These are phyloP conservation scores for Fusarium sp. DNA, from an alignment of 2,329 filamentous ascomycete genomes.

Conservation along the genomic window DNA sequence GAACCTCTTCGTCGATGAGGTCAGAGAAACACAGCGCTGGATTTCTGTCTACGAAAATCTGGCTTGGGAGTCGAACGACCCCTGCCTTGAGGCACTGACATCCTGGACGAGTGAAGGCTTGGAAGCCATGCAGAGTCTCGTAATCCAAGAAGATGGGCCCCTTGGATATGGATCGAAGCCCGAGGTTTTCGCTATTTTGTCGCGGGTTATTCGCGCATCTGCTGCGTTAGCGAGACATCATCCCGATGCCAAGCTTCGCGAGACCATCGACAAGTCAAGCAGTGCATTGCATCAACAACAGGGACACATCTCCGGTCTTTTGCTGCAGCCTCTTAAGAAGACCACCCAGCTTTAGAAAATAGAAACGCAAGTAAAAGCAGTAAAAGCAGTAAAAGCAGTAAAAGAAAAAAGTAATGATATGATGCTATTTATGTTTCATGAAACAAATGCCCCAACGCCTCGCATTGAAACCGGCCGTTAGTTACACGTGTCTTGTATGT, in stretches of 20 bases:
- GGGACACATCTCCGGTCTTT: constrained; percentile 50
- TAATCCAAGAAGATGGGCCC: constrained; percentile 68
- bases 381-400: constrained; percentile 11
- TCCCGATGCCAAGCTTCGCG: constrained; percentile 22
- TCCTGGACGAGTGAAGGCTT: constrained; percentile 68
- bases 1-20: constrained; percentile 91
- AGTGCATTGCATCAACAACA: constrained; percentile 14
- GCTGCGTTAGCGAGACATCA: constrained; percentile 51
- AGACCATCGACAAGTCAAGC: constrained; percentile 25
- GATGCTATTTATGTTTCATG: constrained; percentile 17
- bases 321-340: constrained; percentile 39
- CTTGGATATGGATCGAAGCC: constrained; percentile 80
- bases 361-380: constrained; percentile 4
- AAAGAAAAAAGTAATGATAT: constrained; percentile 27
- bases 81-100: constrained; percentile 49
- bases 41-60: constrained; percentile 60
- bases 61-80: constrained; percentile 40
- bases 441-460: constrained; percentile 40
- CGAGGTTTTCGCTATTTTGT: constrained; percentile 74
- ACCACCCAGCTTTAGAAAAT: constrained; percentile 6
- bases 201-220: constrained; percentile 60
- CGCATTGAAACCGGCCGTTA: constrained; percentile 30
- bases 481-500: constrained; percentile 26
- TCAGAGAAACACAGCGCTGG: constrained; percentile 81
- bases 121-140: constrained; percentile 54